These are phyloP conservation scores for Carex sylvatica DNA, from an alignment of 202 grass and related monocot genomes.

Conservation along the genomic window DNA sequence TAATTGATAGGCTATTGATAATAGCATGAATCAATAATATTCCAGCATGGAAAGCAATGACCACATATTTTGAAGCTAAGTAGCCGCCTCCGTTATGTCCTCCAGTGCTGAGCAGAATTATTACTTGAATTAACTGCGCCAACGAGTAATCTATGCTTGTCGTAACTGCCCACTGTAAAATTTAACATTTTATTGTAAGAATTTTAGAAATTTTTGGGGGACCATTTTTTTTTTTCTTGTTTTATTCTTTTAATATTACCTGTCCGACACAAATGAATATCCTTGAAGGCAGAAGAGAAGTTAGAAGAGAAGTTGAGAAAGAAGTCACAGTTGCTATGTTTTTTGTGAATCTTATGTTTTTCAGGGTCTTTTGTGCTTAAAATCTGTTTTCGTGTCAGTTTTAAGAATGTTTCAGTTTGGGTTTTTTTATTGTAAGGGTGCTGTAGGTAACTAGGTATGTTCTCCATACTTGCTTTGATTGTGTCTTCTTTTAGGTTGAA, in stretches of 20 bases:
- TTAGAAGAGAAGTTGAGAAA: too few species aligned
- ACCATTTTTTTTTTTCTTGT: background rate
- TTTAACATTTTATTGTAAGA: background rate
- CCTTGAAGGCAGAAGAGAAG: too few species aligned
- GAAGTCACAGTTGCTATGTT: too few species aligned
- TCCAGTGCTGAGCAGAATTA: conserved; percentile 78
- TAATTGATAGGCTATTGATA: conserved; percentile 87
- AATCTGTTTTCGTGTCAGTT: too few species aligned
- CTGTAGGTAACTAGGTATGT: too few species aligned
- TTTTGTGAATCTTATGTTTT: too few species aligned
- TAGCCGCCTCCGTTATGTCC: conserved; percentile 76
- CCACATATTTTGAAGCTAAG: conserved; percentile 77
- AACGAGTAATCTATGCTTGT: conserved; percentile 91
- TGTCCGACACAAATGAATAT: conserved; percentile 42
- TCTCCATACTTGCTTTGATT: too few species aligned
- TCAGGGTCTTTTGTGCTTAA: too few species aligned
- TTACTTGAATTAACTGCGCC: conserved; percentile 85
- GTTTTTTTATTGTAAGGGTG: too few species aligned
- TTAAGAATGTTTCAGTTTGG: too few species aligned
- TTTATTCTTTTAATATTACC: conserved; percentile 39
- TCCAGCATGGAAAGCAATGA: conserved; percentile 73
- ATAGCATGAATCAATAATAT: conserved; percentile 79
- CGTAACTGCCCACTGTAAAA: conserved; percentile 83
- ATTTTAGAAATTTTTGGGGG: background rate
- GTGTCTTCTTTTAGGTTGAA: too few species aligned